Percentiles rank a stretch among this genome's conserved stretches.
Evolutionary conservation across 208 protist genomes (phyloP).

Genomic region (Angomonas deanei): DNA sequence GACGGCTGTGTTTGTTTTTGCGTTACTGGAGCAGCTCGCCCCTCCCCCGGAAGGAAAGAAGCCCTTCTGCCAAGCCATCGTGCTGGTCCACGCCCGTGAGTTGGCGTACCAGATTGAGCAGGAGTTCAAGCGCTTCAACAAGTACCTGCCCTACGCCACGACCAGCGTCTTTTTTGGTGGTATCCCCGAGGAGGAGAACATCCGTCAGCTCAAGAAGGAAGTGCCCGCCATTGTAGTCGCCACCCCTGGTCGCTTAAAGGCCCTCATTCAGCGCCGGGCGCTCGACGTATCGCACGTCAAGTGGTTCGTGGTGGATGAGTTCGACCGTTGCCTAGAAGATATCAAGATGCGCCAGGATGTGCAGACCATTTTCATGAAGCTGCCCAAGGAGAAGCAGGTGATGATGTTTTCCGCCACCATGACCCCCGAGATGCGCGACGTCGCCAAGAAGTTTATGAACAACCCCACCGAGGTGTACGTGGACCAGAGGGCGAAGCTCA

Average conservation of each 20-base stretch:
- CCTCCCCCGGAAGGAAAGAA: constrained; percentile 78
- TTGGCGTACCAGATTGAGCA: constrained; percentile 98
- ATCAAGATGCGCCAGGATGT: constrained; percentile 95
- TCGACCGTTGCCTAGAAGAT: constrained; percentile 97
- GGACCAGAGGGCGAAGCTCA: constrained; percentile 98
- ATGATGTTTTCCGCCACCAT: constrained; percentile 99
- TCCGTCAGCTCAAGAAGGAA: constrained; percentile 81
- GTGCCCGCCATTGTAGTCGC: constrained; percentile 97
- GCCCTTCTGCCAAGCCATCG: constrained; percentile 84
- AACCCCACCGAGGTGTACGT: constrained; percentile 97
- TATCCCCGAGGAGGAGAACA: constrained; percentile 86
- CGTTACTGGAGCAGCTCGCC: constrained; percentile 96
- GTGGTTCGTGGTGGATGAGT: constrained; percentile 99
- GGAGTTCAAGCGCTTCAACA: constrained; percentile 98
- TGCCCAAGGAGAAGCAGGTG: constrained; percentile 98
- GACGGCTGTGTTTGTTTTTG: constrained; percentile 99
- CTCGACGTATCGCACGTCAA: constrained; percentile 94
- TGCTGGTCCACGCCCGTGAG: constrained; percentile 97
- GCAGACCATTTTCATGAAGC: constrained; percentile 96
- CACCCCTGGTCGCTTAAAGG: constrained; percentile 96
- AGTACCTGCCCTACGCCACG: constrained; percentile 94
- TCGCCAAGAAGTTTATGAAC: constrained; percentile 98
- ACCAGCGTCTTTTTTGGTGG: constrained; percentile 97
- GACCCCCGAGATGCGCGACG: constrained; percentile 88
- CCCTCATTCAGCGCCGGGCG: constrained; percentile 88